phyloP scores from a whole-genome alignment of 164 flowering plant species.

The Euptelea pleiosperma region DNA sequence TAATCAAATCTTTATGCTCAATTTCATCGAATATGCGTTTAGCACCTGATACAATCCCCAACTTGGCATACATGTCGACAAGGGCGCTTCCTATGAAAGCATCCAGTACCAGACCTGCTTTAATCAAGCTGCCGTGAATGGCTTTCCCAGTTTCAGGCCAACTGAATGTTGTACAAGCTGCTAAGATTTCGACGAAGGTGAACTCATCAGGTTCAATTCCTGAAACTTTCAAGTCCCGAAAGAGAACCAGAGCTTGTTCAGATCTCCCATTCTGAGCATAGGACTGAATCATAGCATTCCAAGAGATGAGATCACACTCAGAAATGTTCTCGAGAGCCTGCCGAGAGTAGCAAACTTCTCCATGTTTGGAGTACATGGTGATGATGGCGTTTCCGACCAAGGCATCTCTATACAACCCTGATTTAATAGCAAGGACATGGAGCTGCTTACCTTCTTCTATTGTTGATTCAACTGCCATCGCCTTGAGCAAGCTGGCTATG shows the following conservation, averaged over 20 bases:
- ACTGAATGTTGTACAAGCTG: constrained; percentile 3
- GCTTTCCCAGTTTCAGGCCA: constrained; percentile 1
- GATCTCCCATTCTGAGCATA: constrained; percentile 7
- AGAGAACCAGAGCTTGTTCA: constrained; percentile 11
- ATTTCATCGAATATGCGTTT: constrained; percentile 1
- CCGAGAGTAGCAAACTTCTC: background rate
- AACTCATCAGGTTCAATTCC: constrained; percentile 8
- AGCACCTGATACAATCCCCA: constrained; percentile 5
- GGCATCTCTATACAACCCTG: constrained; percentile 7
- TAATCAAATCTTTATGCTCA: constrained; percentile 9
- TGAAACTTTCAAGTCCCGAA: constrained; percentile 5
- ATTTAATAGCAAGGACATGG: constrained; percentile 5
- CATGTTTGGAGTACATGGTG: constrained; percentile 13
- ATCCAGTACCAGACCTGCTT: constrained; percentile 2
- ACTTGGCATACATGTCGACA: constrained; percentile 11
- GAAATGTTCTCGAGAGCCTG: constrained; percentile 10
- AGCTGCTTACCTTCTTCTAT: constrained; percentile 13
- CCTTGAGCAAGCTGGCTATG: constrained; percentile 14
- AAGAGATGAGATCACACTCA: constrained; percentile 5
- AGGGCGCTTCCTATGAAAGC: constrained; percentile 10
- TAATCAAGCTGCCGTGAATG: constrained; percentile 10
- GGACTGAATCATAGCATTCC: constrained; percentile 11
- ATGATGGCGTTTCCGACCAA: constrained; percentile 9
- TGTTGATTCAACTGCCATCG: background rate
- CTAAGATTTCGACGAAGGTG: constrained; percentile 8